These are phyloP conservation scores for Lignosus rhinocerotis DNA, from an alignment of 1,284 basidiomycete species.

Conservation along the genomic window DNA sequence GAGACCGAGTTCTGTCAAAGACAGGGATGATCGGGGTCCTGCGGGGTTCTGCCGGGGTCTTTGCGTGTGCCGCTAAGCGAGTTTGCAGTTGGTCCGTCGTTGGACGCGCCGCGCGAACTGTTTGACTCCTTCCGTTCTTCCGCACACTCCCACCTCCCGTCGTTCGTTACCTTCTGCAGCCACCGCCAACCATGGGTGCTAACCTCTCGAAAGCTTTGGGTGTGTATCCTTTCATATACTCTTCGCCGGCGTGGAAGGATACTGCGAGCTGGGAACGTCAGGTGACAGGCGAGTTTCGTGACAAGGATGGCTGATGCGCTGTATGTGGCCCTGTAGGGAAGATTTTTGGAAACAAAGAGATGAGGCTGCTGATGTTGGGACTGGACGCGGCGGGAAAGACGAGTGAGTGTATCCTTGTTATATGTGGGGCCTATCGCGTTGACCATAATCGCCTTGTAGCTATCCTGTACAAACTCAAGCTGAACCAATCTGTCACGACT, in stretches of 20 bases:
- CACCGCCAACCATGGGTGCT: conserved; percentile 60
- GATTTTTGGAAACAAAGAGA: conserved; percentile 99
- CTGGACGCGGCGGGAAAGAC: conserved; percentile 97
- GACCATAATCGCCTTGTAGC: conserved; percentile 48
- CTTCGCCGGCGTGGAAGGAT: neutral
- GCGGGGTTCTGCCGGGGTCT: neutral
- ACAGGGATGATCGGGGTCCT: neutral
- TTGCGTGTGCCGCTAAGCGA: neutral
- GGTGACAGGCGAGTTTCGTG: neutral
- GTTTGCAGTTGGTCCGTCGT: neutral
- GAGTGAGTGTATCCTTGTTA: conserved; percentile 53
- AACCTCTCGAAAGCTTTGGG: conserved; percentile 77
- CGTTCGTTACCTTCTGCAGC: conserved; percentile 47
- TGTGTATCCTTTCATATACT: conserved; percentile 34
- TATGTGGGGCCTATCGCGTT: conserved; percentile 2
- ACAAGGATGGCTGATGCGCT: conserved; percentile 9
- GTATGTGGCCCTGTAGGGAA: conserved; percentile 55
- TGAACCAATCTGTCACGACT: conserved; percentile 98
- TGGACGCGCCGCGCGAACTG: conserved; percentile 8
- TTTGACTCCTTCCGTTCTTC: conserved; percentile 28
- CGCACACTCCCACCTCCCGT: conserved; percentile 39
- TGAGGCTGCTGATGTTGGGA: conserved; percentile 91
- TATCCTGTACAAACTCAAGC: conserved; percentile 99
- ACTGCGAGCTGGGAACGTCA: neutral
- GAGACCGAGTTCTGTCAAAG: neutral